Percentiles rank a stretch among this genome's conserved stretches.
Evolutionary conservation across 2,329 filamentous ascomycete genomes (phyloP).

Genomic region (Exophiala xenobiotica): DNA sequence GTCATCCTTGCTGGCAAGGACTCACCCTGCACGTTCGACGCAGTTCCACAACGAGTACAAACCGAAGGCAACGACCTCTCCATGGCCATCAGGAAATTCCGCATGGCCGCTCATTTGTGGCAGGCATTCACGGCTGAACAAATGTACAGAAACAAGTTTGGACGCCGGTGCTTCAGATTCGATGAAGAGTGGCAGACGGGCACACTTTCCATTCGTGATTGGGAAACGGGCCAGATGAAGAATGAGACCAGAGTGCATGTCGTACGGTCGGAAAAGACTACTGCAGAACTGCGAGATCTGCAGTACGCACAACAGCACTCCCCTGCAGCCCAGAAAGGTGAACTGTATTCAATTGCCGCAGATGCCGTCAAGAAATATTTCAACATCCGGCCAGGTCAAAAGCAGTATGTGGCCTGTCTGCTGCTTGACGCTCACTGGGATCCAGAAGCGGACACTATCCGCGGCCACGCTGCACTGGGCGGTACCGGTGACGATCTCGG

Average conservation of each 20-base stretch:
- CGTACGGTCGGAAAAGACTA: conserved; percentile 77
- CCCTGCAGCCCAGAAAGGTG: conserved; percentile 66
- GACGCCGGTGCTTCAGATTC: conserved; percentile 80
- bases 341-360: conserved; percentile 72
- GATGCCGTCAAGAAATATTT: conserved; percentile 79
- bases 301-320: conserved; percentile 75
- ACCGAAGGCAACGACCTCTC: conserved; percentile 80
- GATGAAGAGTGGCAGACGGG: conserved; percentile 94
- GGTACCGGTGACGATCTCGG: conserved; percentile 67
- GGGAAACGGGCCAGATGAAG: conserved; percentile 69
- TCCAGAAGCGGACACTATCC: conserved; percentile 64
- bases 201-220: conserved; percentile 73
- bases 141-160: conserved; percentile 86
- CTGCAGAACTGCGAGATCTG: conserved; percentile 77
- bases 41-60: conserved; percentile 70
- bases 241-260: conserved; percentile 90
- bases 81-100: conserved; percentile 81
- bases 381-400: conserved; percentile 70
- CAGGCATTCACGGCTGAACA: conserved; percentile 96
- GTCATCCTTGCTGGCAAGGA: conserved; percentile 86
- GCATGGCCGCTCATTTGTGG: conserved; percentile 95
- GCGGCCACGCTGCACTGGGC: conserved; percentile 81
- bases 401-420: conserved; percentile 82
- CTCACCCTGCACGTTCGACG: conserved; percentile 81
- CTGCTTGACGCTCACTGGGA: conserved; percentile 91